Percentiles rank a stretch among this genome's conserved stretches.
Conservation (phyloP, 2,329 filamentous ascomycete genomes). For the Cladobotryum mycophilum region DNA sequence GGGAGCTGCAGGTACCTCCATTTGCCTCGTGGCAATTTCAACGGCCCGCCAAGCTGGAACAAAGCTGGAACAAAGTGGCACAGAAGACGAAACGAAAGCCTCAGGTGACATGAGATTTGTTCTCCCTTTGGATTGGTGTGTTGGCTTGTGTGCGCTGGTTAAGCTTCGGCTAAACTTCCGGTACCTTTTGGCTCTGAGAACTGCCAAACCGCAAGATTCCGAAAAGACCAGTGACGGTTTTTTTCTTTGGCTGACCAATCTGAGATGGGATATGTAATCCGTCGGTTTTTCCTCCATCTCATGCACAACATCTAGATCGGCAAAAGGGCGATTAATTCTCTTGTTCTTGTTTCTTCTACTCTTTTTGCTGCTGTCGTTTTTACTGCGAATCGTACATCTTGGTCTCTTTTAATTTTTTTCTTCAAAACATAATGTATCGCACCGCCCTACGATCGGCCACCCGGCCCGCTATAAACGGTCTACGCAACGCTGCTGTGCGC, state of each 20-base stretch:
- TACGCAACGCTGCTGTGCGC: conserved; percentile 34
- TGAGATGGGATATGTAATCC: background rate
- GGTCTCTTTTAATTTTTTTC: background rate
- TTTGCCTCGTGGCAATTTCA: background rate
- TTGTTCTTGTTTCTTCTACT: background rate
- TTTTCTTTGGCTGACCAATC: conserved; percentile 11
- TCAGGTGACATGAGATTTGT: no score
- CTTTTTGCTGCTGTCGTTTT: background rate
- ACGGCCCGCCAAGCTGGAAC: background rate
- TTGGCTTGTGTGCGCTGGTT: background rate
- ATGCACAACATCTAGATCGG: background rate
- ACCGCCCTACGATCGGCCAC: conserved; percentile 43
- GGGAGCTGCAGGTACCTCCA: background rate
- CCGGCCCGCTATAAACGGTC: conserved; percentile 35
- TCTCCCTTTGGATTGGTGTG: no score
- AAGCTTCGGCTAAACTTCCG: conserved; percentile 4
- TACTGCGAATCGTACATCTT: conserved; percentile 2
- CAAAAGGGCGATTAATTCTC: conserved; percentile 2
- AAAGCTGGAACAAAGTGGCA: background rate
- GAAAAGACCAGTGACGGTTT: background rate
- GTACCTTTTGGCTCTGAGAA: background rate
- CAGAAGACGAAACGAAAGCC: background rate
- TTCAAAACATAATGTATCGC: conserved; percentile 48
- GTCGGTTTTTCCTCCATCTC: no score
- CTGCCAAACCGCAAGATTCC: background rate